Evolutionary conservation across 345 rosid genomes (phyloP).

Genomic region (sweet orange (Citrus sinensis)): DVS_A1.0 CM039168.1:208501-209000

Average conservation of each 20-base stretch:
- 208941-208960: slow-evolving; percentile 82
- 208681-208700: slow-evolving; percentile 73
- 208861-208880: slow-evolving; percentile 93
- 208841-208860: slow-evolving; percentile 77
- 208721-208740: slow-evolving; percentile 85
- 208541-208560: slow-evolving; percentile 61
- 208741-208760: slow-evolving; percentile 83
- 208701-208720: slow-evolving; percentile 75
- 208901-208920: slow-evolving; percentile 83
- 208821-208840: slow-evolving; percentile 93
- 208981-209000: neutral
- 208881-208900: slow-evolving; percentile 89
- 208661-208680: slow-evolving; percentile 65
- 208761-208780: slow-evolving; percentile 90
- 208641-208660: slow-evolving; percentile 97
- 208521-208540: slow-evolving; percentile 70
- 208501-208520: slow-evolving; percentile 78
- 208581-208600: neutral
- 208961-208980: slow-evolving; percentile 17
- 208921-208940: slow-evolving; percentile 57
- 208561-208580: slow-evolving; percentile 29
- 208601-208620: neutral
- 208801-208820: slow-evolving; percentile 82
- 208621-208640: slow-evolving; percentile 25
- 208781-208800: slow-evolving; percentile 75